Conservation (phyloP, 1,284 basidiomycete genomes). For the Trametes polyzona region DNA sequence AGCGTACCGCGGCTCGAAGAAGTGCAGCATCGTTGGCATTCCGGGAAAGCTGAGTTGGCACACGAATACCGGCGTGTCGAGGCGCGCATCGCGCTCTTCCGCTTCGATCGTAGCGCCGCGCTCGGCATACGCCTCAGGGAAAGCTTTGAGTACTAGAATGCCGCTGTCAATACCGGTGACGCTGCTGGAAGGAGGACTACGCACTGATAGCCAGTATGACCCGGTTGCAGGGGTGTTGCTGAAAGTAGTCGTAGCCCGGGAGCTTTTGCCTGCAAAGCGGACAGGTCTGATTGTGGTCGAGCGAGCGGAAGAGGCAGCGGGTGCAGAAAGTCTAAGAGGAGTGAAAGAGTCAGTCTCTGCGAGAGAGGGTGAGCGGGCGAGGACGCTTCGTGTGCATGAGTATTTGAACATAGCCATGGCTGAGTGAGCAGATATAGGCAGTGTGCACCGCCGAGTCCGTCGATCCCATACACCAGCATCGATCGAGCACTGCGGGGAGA, state of each 20-base stretch:
- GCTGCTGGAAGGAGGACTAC: slow-evolving; percentile 33
- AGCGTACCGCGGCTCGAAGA: slow-evolving; percentile 82
- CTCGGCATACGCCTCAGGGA: slow-evolving; percentile 58
- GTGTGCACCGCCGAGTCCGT: not conserved
- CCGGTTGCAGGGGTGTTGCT: slow-evolving; percentile 76
- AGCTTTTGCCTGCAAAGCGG: slow-evolving; percentile 85
- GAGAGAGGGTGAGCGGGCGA: not conserved
- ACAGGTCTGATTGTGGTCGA: slow-evolving; percentile 84
- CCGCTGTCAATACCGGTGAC: not conserved
- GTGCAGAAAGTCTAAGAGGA: slow-evolving; percentile 82
- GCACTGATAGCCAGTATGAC: slow-evolving; percentile 70
- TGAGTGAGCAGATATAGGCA: not conserved
- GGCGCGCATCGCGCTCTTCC: slow-evolving; percentile 76
- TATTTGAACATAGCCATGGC: too few relatives aligned
- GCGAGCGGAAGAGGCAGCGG: slow-evolving; percentile 84
- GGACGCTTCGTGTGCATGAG: not conserved
- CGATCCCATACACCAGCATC: slow-evolving; percentile 11
- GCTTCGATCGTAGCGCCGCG: slow-evolving; percentile 65
- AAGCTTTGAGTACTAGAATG: slow-evolving; percentile 61
- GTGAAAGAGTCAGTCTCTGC: not conserved
- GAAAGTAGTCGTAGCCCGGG: slow-evolving; percentile 80
- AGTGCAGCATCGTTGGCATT: slow-evolving; percentile 87
- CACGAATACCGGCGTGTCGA: slow-evolving; percentile 91
- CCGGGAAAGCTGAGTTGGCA: slow-evolving; percentile 90
- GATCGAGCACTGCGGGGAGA: slow-evolving; percentile 5